Base-by-base conservation (phyloP, 768 basidiomycete species). In the Tubosaeta brunneosetosa region DNA sequence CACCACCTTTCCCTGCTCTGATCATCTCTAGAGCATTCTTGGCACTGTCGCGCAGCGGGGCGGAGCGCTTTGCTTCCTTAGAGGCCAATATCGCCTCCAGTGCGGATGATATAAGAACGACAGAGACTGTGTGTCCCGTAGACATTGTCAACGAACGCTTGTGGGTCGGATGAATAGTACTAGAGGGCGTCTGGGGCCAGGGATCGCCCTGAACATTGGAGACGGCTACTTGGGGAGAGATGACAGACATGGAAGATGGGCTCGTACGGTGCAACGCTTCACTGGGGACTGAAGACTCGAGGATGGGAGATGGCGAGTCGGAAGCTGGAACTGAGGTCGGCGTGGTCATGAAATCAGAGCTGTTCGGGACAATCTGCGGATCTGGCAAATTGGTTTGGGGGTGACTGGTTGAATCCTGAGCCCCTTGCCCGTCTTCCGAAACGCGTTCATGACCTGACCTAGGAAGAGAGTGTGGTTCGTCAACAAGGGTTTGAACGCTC, bases 11-110 rank as follows among this genome's bases (percentile, higher is more conserved):
- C 52, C 90, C 85, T 32, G 79, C 77, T 56, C 82, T 83, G 61
- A 94, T 79, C 72, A 95, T 79, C 46, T 93, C 91, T 58, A 94
- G 67, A 5, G 94, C 93, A 47, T 77, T 81, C 55, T 88, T 85
- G 0, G 88, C 85, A 57, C 86, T 87, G 38, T 94, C 91, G n/a
- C 81, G 82, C 42, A 97, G 78, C n/a, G 86, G 82, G 4, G 74
- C 69, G 6, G 88, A 92, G 32, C 88, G 83, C 57, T 84, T 91
- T 13, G 93, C 93, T 65, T 95, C 94, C 64, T 87, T 89, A 0
- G 94, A 95, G 12, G 86, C 74, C 34, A 86, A 82, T 65, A 97
- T 94, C 8, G 82, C 83, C 64, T 95, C 91, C 54, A 97, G 71
- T 4, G 94, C 92, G 12, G 90, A 86, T 6, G 87, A 79, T 57